Evolutionary conservation across 1,139 yeast genomes (phyloP), one percentile per base, ranked within the genome.

Genomic region (Pneumocystis carinii): DNA sequence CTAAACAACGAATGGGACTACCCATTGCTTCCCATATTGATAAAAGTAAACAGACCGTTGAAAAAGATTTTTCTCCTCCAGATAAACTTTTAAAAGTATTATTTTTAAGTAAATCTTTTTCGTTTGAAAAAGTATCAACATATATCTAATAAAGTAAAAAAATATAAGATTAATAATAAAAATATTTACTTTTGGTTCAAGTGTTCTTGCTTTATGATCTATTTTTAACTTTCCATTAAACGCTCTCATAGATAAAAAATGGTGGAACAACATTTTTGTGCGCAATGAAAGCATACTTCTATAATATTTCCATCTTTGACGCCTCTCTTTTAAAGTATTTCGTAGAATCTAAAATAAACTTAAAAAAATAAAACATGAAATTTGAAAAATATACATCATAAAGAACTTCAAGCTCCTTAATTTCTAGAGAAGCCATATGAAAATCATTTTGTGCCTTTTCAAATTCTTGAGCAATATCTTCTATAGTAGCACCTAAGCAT

Each of bases 41-140:
- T 66, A 90, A 78, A 62, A 94, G 76, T 65, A 94, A 79, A 0
- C 97, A 88, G 68, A 92, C 85, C 72, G 94, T 98, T 0, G 96
- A 84, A 72, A 87, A 92, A 1, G 97, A 89, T 72, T 90, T 90
- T 72, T 94, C 98, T 59, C 99, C 99, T 55, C 99, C 99, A 0
- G 97, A 89, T 42, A 92, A 79, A 0, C 96, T 86, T 67, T 85
- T 89, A 15, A 88, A 89, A 56, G 86, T 83, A 69, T 96, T 78
- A 60, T 81, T 78, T 56, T 79, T 79, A 59, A 79, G 80, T 66
- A 82, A 85, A 61, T 78, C 80, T 65, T 82, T 81, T 0, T 90
- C 85, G 39, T 83, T 69, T 27, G 68, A 66, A 14, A 77, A 55
- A 48, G 64, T 64, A 19, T 42, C 42, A 10, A 66, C 64, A 56